phyloP scores from a whole-genome alignment of 495 filamentous ascomycete species.

The Umbilicaria muhlenbergii region DNA sequence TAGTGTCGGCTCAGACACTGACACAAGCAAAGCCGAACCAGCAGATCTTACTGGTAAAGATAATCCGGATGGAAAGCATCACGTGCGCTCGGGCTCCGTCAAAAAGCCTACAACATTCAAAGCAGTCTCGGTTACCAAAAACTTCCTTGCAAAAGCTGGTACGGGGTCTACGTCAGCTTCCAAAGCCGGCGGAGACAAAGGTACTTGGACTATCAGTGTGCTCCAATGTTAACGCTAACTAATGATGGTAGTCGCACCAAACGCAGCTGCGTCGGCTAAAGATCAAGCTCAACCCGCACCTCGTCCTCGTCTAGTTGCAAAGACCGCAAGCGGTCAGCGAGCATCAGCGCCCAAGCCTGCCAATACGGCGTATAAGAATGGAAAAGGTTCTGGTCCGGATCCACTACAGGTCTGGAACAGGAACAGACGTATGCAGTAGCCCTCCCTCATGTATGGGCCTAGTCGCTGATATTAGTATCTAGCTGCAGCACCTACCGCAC shows the following conservation, averaged over 20 bases:
- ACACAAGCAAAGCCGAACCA: constrained; percentile 28
- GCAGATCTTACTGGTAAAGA: constrained; percentile 15
- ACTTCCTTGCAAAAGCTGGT: constrained; percentile 51
- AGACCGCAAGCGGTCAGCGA: constrained; percentile 40
- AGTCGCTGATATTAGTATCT: constrained; percentile 18
- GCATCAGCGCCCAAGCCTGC: constrained; percentile 34
- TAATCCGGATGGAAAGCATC: constrained; percentile 37
- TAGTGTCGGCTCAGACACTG: constrained; percentile 56
- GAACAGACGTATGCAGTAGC: constrained; percentile 63
- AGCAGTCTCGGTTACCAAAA: constrained; percentile 86
- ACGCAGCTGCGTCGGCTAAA: constrained; percentile 24
- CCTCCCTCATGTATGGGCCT: background rate
- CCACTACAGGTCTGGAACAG: constrained; percentile 88
- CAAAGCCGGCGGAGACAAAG: constrained; percentile 42
- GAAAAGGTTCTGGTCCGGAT: constrained; percentile 40
- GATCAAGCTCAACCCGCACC: constrained; percentile 28
- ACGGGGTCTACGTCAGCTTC: constrained; percentile 27
- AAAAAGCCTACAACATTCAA: constrained; percentile 88
- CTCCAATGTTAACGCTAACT: constrained; percentile 11
- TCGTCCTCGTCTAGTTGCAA: constrained; percentile 50
- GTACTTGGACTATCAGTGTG: constrained; percentile 16
- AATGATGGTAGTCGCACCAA: background rate
- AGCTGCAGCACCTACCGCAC: constrained; percentile 64
- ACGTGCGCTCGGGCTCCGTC: constrained; percentile 51
- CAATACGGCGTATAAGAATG: constrained; percentile 27